These are phyloP conservation scores for Ensete glaucum DNA, from an alignment of 176 grass and related monocot species.

Conservation along the genomic window DNA sequence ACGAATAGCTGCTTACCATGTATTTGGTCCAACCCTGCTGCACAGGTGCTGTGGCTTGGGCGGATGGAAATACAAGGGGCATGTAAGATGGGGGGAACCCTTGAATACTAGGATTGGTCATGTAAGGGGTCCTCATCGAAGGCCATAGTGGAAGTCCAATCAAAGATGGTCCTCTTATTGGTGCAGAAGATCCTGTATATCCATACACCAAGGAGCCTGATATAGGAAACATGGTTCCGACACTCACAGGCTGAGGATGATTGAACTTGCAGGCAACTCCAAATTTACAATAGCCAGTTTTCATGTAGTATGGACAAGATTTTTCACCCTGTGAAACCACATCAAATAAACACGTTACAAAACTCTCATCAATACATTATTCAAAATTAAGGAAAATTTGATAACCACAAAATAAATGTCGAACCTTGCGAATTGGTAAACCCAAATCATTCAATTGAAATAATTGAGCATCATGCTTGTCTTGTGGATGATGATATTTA, in stretches of 20 bases:
- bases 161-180: slow-evolving; percentile 1
- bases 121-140: slow-evolving; percentile 13
- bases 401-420: neutral
- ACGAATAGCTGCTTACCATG: slow-evolving; percentile 9
- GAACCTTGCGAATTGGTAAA: slow-evolving; percentile 35
- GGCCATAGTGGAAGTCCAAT: slow-evolving; percentile 23
- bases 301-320: slow-evolving; percentile 7
- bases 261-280: slow-evolving; percentile 36
- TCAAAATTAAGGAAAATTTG: neutral
- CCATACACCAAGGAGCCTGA: slow-evolving; percentile 15
- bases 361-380: neutral
- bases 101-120: slow-evolving; percentile 22
- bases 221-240: slow-evolving; percentile 17
- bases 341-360: neutral
- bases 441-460: slow-evolving; percentile 32
- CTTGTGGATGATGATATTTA: slow-evolving; percentile 35
- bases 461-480: slow-evolving; percentile 20
- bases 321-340: slow-evolving; percentile 5
- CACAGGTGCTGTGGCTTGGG: slow-evolving; percentile 16
- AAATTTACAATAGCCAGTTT: slow-evolving; percentile 16
- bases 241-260: slow-evolving; percentile 27
- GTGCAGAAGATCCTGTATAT: slow-evolving; percentile 22
- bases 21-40: slow-evolving; percentile 22
- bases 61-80: slow-evolving; percentile 14
- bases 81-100: slow-evolving; percentile 18